Evolutionary conservation across 345 rosid species (phyloP), one percentile per base, ranked within the genome.

Genomic region (Abelmoschus esculentus): DNA sequence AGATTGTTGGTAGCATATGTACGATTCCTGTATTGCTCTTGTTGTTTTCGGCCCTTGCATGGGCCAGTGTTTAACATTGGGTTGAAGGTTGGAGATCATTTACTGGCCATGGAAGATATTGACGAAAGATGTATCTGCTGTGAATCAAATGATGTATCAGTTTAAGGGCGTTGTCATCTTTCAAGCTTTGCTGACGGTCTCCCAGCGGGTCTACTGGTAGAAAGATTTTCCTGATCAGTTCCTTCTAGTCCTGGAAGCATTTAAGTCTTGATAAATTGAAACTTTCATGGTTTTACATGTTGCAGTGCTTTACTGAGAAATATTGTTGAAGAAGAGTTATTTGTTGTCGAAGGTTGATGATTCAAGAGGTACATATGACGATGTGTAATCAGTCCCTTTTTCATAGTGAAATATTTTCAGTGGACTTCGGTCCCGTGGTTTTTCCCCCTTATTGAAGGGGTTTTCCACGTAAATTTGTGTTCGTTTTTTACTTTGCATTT

Each of bases 391-490:
- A 14, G 26, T 17, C 46, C 17, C 15, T 15, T 54, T 70, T 6
- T 36, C 53, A 53, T 72, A 72, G 63, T 72, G 62, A 36, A 72
- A 63, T 4, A 2, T 26, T 63, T 63, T 17, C 8, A 14, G 42
- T 38, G 74, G 75, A 28, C 70, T 55, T 2, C 32, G 44, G 70
- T 22, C 70, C 75, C 75, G 70, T 72, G 75, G 75, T 72, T 72
- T 72, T 72, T 72, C 1, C 56, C 67, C 31, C 22, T 8, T 18
- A 10, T 47, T n/a, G 4, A 14, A 44, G 61, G 74, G 69, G 74
- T 61, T 72, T 72, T 72, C 70, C 74, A 72, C 74, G 74, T 72
- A 63, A 53, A 63, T n/a, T 15, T 17, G 52, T 34, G 74, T 17
- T 0, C 10, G 10, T 70, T 3, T 3, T 1, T 18, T 0, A 0